Evolutionary conservation across 352 stramenopile genomes (phyloP).

Genomic region (Pythium oligandrum): DNA sequence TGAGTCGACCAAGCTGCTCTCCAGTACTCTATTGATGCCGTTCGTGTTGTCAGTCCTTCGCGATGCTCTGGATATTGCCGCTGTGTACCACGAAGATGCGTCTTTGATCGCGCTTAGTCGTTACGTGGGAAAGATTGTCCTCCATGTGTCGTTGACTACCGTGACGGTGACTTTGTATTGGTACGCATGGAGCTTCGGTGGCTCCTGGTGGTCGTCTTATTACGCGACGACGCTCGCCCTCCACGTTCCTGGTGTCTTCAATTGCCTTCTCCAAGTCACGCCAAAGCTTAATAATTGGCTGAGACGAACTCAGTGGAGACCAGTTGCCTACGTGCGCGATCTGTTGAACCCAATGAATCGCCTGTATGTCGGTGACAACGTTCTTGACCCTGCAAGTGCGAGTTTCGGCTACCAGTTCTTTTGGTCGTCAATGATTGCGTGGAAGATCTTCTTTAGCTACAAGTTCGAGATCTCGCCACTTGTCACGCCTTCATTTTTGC

Average conservation of each 20-base stretch:
- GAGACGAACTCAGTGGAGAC: slow-evolving; percentile 55
- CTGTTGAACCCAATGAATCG: slow-evolving; percentile 95
- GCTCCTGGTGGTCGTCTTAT: slow-evolving; percentile 60
- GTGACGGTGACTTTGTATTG: slow-evolving; percentile 74
- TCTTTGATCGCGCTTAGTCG: slow-evolving; percentile 62
- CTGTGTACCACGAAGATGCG: slow-evolving; percentile 63
- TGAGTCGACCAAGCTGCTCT: slow-evolving; percentile 83
- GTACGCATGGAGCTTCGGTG: slow-evolving; percentile 67
- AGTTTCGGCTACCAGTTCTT: slow-evolving; percentile 93
- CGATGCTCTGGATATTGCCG: slow-evolving; percentile 90
- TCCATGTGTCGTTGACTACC: slow-evolving; percentile 59
- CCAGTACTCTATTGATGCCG: slow-evolving; percentile 91
- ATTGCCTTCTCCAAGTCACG: slow-evolving; percentile 73
- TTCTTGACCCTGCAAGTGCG: slow-evolving; percentile 90
- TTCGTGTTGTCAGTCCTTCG: slow-evolving; percentile 86
- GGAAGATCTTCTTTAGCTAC: slow-evolving; percentile 98
- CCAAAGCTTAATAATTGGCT: slow-evolving; percentile 82
- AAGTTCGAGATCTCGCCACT: slow-evolving; percentile 97
- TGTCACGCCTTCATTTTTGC: slow-evolving; percentile 92
- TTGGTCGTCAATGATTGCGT: slow-evolving; percentile 92
- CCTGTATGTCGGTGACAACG: slow-evolving; percentile 95
- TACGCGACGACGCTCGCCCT: slow-evolving; percentile 47
- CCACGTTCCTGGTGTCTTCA: slow-evolving; percentile 66
- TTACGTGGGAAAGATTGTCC: slow-evolving; percentile 81
- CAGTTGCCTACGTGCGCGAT: slow-evolving; percentile 65